These are phyloP conservation scores for Adiantum capillusveneris DNA, from an alignment of 75 land plant genomes.

Conservation along the genomic window DNA sequence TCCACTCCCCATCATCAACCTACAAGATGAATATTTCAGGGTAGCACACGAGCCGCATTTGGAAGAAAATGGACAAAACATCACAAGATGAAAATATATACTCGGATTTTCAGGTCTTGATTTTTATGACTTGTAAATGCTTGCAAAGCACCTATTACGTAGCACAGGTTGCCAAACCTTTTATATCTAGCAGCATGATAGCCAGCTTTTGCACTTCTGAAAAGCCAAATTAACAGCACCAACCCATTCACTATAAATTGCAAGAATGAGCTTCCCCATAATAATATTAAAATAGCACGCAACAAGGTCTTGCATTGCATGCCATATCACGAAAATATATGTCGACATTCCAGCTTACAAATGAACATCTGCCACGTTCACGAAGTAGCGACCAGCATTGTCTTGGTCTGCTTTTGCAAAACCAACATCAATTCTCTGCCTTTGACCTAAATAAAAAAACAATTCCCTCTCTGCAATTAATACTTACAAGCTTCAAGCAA, in stretches of 20 bases:
- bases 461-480: not conserved
- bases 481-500: not conserved
- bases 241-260: too few species aligned
- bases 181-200: slow-evolving; percentile 67
- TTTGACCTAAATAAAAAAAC: slow-evolving; percentile 33
- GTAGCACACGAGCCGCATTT: not conserved
- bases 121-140: slow-evolving; percentile 71
- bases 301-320: not conserved
- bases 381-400: slow-evolving; percentile 55
- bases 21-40: slow-evolving; percentile 8
- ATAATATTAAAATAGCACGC: too few species aligned
- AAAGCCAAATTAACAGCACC: slow-evolving; percentile 6
- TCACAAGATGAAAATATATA: too few species aligned
- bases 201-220: slow-evolving; percentile 97
- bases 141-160: slow-evolving; percentile 83
- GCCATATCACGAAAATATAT: not conserved
- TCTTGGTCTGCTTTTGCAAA: slow-evolving; percentile 25
- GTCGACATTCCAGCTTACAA: slow-evolving; percentile 42
- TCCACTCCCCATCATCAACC: slow-evolving; percentile 81
- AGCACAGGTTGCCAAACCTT: slow-evolving; percentile 80
- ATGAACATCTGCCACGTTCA: slow-evolving; percentile 91
- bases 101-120: slow-evolving; percentile 74
- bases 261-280: too few species aligned
- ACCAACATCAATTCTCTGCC: slow-evolving; percentile 66
- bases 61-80: too few species aligned